Evolutionary conservation across 495 filamentous ascomycete species (phyloP).

Genomic region (Penicillium crystallinum): DNA sequence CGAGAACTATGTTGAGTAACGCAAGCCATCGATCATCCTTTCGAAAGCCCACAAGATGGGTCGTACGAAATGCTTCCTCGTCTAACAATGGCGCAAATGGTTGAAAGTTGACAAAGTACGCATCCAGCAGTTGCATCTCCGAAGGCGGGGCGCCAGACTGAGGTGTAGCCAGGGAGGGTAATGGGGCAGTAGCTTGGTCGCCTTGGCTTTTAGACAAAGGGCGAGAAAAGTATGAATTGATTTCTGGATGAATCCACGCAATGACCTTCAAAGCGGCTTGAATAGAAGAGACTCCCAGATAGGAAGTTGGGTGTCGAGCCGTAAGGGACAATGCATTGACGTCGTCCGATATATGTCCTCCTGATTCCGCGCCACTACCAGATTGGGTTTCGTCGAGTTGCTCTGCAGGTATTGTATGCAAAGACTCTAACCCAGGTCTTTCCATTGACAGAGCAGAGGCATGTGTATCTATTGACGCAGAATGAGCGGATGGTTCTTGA

Average conservation of each 20-base stretch:
- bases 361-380: conserved; percentile 3
- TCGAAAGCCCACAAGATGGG: conserved; percentile 45
- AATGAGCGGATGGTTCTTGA: conserved; percentile 6
- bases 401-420: conserved; percentile 18
- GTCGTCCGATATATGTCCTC: conserved; percentile 48
- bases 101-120: conserved; percentile 66
- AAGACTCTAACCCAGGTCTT: conserved; percentile 11
- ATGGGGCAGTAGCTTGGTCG: background rate
- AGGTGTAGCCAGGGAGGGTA: background rate
- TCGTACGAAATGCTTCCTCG: conserved; percentile 58
- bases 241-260: conserved; percentile 41
- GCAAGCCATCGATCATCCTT: conserved; percentile 62
- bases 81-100: conserved; percentile 66
- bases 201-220: background rate
- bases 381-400: conserved; percentile 1
- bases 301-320: conserved; percentile 49
- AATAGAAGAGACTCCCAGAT: conserved; percentile 63
- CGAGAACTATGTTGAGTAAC: conserved; percentile 68
- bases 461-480: conserved; percentile 8
- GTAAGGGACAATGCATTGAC: conserved; percentile 64
- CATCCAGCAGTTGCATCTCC: conserved; percentile 49
- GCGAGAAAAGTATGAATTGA: conserved; percentile 33
- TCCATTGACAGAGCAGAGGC: conserved; percentile 10
- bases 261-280: conserved; percentile 44
- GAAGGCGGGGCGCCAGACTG: background rate